Conservation (phyloP, 192 early-diverging fungal species). For the Entomortierella parvispora region DNA sequence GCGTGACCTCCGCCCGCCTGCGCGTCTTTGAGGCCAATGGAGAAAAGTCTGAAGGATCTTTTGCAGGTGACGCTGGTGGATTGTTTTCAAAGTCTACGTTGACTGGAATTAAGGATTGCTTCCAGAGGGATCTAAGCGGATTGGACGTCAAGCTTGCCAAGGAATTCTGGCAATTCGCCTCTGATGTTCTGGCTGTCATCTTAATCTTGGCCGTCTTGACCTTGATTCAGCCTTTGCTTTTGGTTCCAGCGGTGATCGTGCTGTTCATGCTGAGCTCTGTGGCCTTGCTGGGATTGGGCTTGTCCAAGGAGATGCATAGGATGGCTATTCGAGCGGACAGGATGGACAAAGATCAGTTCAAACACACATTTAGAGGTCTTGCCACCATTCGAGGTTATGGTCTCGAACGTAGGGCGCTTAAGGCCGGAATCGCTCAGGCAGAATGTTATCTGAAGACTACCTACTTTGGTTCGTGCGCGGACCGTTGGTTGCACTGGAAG, state of each 20-base stretch:
- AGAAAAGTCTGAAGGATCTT: slow-evolving; percentile 24
- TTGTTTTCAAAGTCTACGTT: slow-evolving; percentile 40
- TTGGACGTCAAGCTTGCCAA: slow-evolving; percentile 48
- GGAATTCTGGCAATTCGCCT: slow-evolving; percentile 48
- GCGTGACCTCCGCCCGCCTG: slow-evolving; percentile 30
- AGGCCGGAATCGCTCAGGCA: slow-evolving; percentile 37
- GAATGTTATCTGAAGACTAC: slow-evolving; percentile 42
- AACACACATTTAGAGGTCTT: slow-evolving; percentile 46
- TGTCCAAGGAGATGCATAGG: slow-evolving; percentile 51
- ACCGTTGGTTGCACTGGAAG: slow-evolving; percentile 53
- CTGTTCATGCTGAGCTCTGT: slow-evolving; percentile 33
- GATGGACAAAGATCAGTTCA: slow-evolving; percentile 52
- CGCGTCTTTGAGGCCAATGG: slow-evolving; percentile 36
- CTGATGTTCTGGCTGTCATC: slow-evolving; percentile 23
- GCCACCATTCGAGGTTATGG: slow-evolving; percentile 47
- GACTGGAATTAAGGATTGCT: slow-evolving; percentile 35
- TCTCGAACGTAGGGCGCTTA: slow-evolving; percentile 43
- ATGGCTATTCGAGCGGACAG: slow-evolving; percentile 48
- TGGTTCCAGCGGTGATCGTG: slow-evolving; percentile 20
- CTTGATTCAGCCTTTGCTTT: slow-evolving; percentile 17
- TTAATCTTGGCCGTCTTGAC: slow-evolving; percentile 22
- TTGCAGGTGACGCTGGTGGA: slow-evolving; percentile 38
- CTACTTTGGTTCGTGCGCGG: slow-evolving; percentile 43
- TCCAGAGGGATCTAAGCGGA: slow-evolving; percentile 40
- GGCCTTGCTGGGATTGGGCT: slow-evolving; percentile 28